These are phyloP conservation scores for Neurospora crassa DNA, from an alignment of 2,329 filamentous ascomycete genomes.

Conservation along the genomic window DNA sequence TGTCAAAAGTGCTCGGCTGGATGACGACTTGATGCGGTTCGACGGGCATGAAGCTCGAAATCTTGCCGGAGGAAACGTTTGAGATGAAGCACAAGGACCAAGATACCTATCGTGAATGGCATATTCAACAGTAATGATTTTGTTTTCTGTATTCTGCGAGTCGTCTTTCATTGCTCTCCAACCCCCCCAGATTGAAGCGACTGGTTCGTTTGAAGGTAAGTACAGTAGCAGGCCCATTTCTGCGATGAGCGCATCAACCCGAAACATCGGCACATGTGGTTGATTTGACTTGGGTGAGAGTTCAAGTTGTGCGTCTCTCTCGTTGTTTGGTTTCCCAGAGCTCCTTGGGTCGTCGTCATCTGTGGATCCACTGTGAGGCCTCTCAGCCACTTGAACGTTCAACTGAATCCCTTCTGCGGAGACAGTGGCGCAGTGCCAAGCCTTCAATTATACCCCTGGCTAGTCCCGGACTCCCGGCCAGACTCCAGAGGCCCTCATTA, in stretches of 20 bases:
- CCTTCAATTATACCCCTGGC: background rate
- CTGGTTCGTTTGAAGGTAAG: background rate
- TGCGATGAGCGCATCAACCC: background rate
- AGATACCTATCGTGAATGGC: background rate
- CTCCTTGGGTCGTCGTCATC: background rate
- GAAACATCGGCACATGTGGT: background rate
- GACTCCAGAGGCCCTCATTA: background rate
- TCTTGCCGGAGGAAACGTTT: background rate
- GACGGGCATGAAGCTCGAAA: background rate
- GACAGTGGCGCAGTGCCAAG: background rate
- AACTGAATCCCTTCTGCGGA: background rate
- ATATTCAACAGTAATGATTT: background rate
- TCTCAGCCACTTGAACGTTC: background rate
- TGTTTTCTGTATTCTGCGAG: background rate
- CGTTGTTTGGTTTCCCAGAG: background rate
- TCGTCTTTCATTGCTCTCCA: background rate
- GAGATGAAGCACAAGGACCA: background rate
- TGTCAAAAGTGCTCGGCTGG: background rate
- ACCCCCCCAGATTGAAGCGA: background rate
- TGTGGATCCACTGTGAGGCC: background rate
- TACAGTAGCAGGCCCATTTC: background rate
- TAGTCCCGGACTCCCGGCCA: background rate
- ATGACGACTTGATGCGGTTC: background rate
- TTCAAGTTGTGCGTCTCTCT: background rate
- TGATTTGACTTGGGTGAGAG: background rate